Conservation (phyloP, 768 basidiomycete genomes). For the Mycena polygramma region DNA sequence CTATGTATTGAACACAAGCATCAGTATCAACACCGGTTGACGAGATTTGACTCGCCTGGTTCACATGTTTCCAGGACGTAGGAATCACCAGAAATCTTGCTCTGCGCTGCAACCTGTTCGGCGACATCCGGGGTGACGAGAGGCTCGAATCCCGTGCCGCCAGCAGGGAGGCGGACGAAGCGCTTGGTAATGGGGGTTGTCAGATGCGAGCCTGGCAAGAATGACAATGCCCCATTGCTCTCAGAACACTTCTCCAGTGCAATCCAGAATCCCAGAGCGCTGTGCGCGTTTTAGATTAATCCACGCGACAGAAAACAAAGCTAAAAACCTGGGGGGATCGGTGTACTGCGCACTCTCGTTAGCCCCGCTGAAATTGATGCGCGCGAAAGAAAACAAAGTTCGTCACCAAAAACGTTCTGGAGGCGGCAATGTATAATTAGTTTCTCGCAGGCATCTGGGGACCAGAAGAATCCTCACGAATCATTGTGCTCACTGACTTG, state of each 20-base stretch:
- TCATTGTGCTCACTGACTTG: slow-evolving; percentile 96
- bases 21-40: background rate
- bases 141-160: slow-evolving; percentile 89
- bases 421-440: slow-evolving; percentile 15
- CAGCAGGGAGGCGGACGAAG: slow-evolving; percentile 81
- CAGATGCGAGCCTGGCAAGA: slow-evolving; percentile 92
- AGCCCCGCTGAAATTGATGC: slow-evolving; percentile 5
- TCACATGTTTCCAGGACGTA: slow-evolving; percentile 81
- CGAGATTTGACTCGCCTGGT: slow-evolving; percentile 64
- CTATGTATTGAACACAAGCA: slow-evolving; percentile 48
- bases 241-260: slow-evolving; percentile 91
- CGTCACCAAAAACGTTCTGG: slow-evolving; percentile 81
- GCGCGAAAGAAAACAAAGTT: background rate
- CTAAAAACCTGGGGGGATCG: slow-evolving; percentile 59
- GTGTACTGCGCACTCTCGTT: slow-evolving; percentile 74
- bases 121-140: slow-evolving; percentile 58
- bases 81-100: slow-evolving; percentile 50
- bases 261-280: slow-evolving; percentile 97
- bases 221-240: slow-evolving; percentile 87
- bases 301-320: no score
- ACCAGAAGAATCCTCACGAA: slow-evolving; percentile 68
- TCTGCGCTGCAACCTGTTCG: slow-evolving; percentile 43
- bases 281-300: slow-evolving; percentile 52
- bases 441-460: background rate
- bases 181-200: slow-evolving; percentile 81